Conservation (phyloP, 108 stramenopile genomes). For the Stephanodiscus triporus region DNA sequence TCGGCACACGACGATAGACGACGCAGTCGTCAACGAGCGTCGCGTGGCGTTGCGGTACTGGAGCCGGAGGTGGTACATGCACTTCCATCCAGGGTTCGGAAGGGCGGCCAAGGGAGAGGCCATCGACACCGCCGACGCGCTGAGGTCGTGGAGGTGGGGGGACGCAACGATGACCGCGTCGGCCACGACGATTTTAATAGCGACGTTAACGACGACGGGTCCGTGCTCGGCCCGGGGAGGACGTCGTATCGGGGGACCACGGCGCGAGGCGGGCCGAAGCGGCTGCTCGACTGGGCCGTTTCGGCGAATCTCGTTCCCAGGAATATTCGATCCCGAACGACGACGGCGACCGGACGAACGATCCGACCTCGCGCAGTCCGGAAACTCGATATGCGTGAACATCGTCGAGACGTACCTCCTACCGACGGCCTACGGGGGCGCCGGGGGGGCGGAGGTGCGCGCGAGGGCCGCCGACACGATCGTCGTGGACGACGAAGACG, state of each 20-base stretch:
- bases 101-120: slow-evolving; percentile 47
- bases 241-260: slow-evolving; percentile 14
- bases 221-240: not conserved
- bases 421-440: slow-evolving; percentile 34
- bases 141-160: not conserved
- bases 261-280: slow-evolving; percentile 42
- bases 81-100: slow-evolving; percentile 51
- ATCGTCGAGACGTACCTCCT: slow-evolving; percentile 46
- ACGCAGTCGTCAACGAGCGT: slow-evolving; percentile 42
- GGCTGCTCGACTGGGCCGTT: slow-evolving; percentile 42
- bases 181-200: not conserved
- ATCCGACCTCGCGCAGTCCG: slow-evolving; percentile 21
- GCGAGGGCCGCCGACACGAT: not conserved
- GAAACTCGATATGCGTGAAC: slow-evolving; percentile 30
- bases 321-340: slow-evolving; percentile 24
- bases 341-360: not conserved
- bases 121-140: slow-evolving; percentile 22
- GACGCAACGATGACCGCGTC: not conserved
- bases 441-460: slow-evolving; percentile 23
- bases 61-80: slow-evolving; percentile 52
- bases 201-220: no score
- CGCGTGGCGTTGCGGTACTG: slow-evolving; percentile 41
- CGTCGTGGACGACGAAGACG: not conserved
- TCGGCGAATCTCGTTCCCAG: slow-evolving; percentile 27
- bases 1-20: not conserved